Base-by-base conservation (phyloP, 169 alveolate genomes). In the Plasmodium yoelii region DNA sequence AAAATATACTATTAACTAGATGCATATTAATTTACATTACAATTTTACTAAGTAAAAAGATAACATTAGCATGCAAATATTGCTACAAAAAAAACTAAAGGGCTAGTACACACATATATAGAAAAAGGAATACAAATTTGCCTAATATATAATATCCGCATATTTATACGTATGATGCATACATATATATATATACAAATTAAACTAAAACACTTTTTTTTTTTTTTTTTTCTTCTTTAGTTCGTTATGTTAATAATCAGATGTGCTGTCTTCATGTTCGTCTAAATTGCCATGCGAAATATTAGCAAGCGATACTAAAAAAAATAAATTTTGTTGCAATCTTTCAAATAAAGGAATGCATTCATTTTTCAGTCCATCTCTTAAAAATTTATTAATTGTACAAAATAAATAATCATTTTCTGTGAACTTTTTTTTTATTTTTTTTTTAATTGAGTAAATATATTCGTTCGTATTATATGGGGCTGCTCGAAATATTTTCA, bases 341-440 rank as follows among this genome's bases (percentile, higher is more conserved):
- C 88, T 63, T 34, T 75, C 77, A 63, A 75, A 75, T 68, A 75
- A 63, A 0, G 88, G 88, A n/a, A 75, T 75, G 56, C 88, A 75
- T 15, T 75, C 88, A 63, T 75, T 63, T 63, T 75, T 75, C 5
- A 75, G 22, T 13, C 88, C 88, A 9, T 61, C 53, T 6, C 39
- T n/a, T 55, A 75, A 26, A 64, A 75, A 63, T 51, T 75, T 68
- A 75, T 75, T 75, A 49, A 75, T 75, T 1, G 77, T 65, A 46
- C 24, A 24, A 46, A 75, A 75, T 22, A 75, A 34, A 15, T 75
- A 44, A 63, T 75, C 88, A 12, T 75, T 75, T 47, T 75, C 77
- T 7, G 61, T 44, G 0, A 75, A 34, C 49, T 63, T 75, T 75
- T 60, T 75, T 64, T 63, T 46, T 47, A 75, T 75, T 26, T 75